A percentile compares a stretch with the other conserved stretches of the same genome.
Evolutionary conservation across 805 yeast species (phyloP).

Genomic region (Sugiyamaella boreocaroliniensis): DNA sequence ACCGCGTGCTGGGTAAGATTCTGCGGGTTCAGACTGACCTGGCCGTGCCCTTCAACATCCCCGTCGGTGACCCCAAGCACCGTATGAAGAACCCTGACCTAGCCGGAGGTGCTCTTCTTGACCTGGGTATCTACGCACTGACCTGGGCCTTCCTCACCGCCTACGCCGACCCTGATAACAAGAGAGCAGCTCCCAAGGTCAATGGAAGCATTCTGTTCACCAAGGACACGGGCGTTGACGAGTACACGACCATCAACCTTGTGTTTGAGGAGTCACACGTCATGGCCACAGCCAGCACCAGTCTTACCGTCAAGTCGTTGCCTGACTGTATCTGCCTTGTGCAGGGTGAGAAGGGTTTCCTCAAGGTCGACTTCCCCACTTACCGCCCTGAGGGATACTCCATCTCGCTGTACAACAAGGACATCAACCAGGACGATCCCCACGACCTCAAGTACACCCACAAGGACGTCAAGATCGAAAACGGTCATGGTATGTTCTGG

Average conservation of each 20-base stretch:
- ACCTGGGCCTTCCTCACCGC: slow-evolving; percentile 31
- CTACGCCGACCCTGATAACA: slow-evolving; percentile 15
- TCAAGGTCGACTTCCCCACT: slow-evolving; percentile 18
- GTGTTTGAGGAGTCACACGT: slow-evolving; percentile 14
- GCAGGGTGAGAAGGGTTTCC: slow-evolving; percentile 19
- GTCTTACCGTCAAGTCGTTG: slow-evolving; percentile 3
- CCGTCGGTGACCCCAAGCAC: slow-evolving; percentile 16
- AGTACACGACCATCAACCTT: slow-evolving; percentile 10
- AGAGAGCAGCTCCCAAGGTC: slow-evolving; percentile 8
- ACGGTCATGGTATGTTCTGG: slow-evolving; percentile 42
- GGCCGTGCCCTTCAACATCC: slow-evolving; percentile 9
- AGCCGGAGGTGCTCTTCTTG: slow-evolving; percentile 53
- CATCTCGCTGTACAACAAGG: slow-evolving; percentile 10
- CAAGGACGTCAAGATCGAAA: slow-evolving; percentile 14
- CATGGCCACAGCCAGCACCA: slow-evolving; percentile 10
- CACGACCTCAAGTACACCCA: neutral
- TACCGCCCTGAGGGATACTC: slow-evolving; percentile 21
- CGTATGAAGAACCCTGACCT: slow-evolving; percentile 40
- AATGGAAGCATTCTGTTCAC: slow-evolving; percentile 11
- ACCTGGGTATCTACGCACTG: slow-evolving; percentile 47
- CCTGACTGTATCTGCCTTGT: slow-evolving; percentile 14
- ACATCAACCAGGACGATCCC: slow-evolving; percentile 1
- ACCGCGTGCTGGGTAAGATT: slow-evolving; percentile 42
- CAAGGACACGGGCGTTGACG: slow-evolving; percentile 14
- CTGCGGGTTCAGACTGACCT: slow-evolving; percentile 38